These are phyloP conservation scores for Myxozyma melibiosi DNA, from an alignment of 805 yeast genomes.

Conservation along the genomic window DNA sequence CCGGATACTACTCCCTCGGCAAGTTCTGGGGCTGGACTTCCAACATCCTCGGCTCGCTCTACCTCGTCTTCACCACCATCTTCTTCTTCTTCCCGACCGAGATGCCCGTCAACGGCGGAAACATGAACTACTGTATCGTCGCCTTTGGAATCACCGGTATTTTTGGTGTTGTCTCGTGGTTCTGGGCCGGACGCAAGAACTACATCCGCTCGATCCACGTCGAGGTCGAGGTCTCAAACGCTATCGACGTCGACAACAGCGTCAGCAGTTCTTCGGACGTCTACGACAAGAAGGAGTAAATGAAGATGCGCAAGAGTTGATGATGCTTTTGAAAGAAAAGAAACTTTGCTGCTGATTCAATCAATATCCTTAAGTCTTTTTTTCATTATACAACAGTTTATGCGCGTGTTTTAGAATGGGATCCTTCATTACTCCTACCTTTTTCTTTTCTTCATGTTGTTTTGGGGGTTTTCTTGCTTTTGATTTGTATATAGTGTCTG, in stretches of 20 bases:
- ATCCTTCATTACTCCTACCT: no score
- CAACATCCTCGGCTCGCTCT: slow-evolving; percentile 33
- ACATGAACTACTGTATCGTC: slow-evolving; percentile 39
- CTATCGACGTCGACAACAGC: slow-evolving; percentile 6
- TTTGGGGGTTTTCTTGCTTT: neutral
- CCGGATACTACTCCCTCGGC: slow-evolving; percentile 32
- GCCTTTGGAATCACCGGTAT: slow-evolving; percentile 37
- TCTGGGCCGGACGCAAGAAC: slow-evolving; percentile 22
- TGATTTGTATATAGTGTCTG: neutral
- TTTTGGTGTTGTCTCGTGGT: slow-evolving; percentile 29
- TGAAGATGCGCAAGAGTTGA: no score
- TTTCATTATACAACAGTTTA: no score
- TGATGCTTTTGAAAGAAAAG: no score
- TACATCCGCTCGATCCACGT: slow-evolving; percentile 28
- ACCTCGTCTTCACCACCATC: slow-evolving; percentile 34
- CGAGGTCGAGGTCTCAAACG: slow-evolving; percentile 11
- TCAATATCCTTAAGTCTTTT: no score
- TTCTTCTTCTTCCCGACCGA: slow-evolving; percentile 39
- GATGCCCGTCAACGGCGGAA: slow-evolving; percentile 38
- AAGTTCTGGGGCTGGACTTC: slow-evolving; percentile 23
- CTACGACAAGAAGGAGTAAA: slow-evolving; percentile 12
- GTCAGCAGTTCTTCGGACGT: neutral
- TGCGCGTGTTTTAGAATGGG: no score
- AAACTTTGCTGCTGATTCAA: no score
- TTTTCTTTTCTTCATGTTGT: neutral